Evolutionary conservation across 192 early-diverging fungal species (phyloP).

Genomic region (Backusella liffmaniae): DNA sequence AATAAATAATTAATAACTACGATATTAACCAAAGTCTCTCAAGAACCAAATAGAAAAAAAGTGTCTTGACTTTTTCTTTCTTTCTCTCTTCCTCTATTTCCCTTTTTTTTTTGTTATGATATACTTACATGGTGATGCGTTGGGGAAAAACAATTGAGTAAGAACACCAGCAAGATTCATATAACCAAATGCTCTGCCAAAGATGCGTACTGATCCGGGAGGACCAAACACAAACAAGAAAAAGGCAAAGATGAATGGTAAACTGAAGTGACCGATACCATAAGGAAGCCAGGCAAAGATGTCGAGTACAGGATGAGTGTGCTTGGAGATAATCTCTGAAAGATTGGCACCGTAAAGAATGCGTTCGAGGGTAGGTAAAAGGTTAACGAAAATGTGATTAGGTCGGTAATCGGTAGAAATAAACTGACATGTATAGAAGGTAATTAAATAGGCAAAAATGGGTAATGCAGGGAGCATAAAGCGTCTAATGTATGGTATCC

Average conservation of each 20-base stretch:
- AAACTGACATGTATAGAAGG: slow-evolving; percentile 53
- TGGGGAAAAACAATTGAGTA: slow-evolving; percentile 63
- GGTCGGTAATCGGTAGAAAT: slow-evolving; percentile 51
- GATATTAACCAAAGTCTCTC: background rate
- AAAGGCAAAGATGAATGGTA: slow-evolving; percentile 53
- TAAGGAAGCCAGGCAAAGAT: slow-evolving; percentile 68
- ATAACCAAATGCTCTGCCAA: slow-evolving; percentile 59
- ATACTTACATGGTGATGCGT: slow-evolving; percentile 65
- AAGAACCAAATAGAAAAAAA: background rate
- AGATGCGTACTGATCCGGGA: slow-evolving; percentile 46
- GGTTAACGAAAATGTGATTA: slow-evolving; percentile 56
- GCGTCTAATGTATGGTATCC: slow-evolving; percentile 41
- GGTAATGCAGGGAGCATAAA: slow-evolving; percentile 50
- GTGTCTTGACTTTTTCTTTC: background rate
- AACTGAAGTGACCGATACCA: slow-evolving; percentile 64
- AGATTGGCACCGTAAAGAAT: slow-evolving; percentile 65
- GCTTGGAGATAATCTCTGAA: slow-evolving; percentile 50
- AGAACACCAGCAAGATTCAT: slow-evolving; percentile 67
- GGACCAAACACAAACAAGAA: slow-evolving; percentile 49
- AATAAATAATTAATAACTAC: background rate
- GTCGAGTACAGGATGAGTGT: slow-evolving; percentile 51
- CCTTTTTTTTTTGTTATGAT: background rate
- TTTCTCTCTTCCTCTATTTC: background rate
- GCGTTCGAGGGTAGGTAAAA: slow-evolving; percentile 62
- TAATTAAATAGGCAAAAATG: slow-evolving; percentile 51